Conservation (phyloP, 2,329 filamentous ascomycete species). For the Epichloe festucae region DNA sequence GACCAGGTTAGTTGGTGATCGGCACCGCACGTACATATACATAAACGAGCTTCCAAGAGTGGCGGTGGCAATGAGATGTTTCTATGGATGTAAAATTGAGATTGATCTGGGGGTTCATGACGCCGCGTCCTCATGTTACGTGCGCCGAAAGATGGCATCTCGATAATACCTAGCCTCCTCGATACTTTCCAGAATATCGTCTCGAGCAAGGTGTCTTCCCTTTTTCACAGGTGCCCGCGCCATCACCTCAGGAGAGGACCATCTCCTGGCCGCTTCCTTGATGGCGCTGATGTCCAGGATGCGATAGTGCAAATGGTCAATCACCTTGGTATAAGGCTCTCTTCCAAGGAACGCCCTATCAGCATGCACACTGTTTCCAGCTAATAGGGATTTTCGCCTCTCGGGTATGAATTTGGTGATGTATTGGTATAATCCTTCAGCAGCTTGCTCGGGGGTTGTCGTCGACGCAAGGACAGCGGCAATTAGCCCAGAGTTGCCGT, state of each 20-base stretch:
- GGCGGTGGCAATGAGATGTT: neutral
- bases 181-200: conserved; percentile 93
- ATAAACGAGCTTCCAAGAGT: neutral
- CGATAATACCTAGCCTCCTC: conserved; percentile 79
- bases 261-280: conserved; percentile 79
- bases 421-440: conserved; percentile 62
- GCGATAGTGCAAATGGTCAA: conserved; percentile 74
- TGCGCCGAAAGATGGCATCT: conserved; percentile 47
- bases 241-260: conserved; percentile 42
- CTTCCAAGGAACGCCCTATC: conserved; percentile 71
- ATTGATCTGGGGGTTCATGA: too few relatives aligned
- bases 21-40: neutral
- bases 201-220: conserved; percentile 65
- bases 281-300: conserved; percentile 85
- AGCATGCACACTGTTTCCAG: conserved; percentile 87
- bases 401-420: conserved; percentile 60
- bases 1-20: neutral
- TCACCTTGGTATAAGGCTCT: conserved; percentile 58
- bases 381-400: conserved; percentile 56
- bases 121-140: conserved; percentile 4
- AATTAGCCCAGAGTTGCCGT: conserved; percentile 71
- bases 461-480: conserved; percentile 60
- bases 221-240: conserved; percentile 61
- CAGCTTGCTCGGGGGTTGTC: conserved; percentile 60
- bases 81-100: neutral